Evolutionary conservation across 495 filamentous ascomycete genomes (phyloP).

Genomic region (Xylaria venustula): DNA sequence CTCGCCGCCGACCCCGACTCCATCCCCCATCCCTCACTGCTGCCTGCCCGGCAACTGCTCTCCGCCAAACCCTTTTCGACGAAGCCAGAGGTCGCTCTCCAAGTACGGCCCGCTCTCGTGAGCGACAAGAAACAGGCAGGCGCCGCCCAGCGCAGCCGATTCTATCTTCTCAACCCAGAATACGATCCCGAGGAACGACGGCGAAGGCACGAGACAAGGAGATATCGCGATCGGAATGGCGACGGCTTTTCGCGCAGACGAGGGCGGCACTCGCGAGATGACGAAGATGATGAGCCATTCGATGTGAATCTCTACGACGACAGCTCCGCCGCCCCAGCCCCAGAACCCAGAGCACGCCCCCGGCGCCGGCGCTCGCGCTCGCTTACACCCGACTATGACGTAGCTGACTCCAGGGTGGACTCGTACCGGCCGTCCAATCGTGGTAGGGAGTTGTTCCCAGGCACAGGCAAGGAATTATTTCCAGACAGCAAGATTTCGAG

Average conservation of each 20-base stretch:
- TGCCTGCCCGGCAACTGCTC: constrained; percentile 49
- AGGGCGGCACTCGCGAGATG: constrained; percentile 33
- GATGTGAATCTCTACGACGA: constrained; percentile 81
- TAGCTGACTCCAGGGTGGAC: constrained; percentile 25
- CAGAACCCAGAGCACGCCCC: constrained; percentile 24
- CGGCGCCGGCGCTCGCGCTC: constrained; percentile 37
- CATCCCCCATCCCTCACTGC: constrained; percentile 44
- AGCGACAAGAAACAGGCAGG: constrained; percentile 75
- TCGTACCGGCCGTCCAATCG: constrained; percentile 31
- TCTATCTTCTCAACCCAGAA: constrained; percentile 87
- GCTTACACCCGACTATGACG: constrained; percentile 31
- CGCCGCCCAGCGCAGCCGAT: constrained; percentile 77
- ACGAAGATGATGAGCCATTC: constrained; percentile 55
- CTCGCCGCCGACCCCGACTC: constrained; percentile 48
- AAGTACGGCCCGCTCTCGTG: constrained; percentile 70
- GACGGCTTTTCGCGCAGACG: constrained; percentile 58
- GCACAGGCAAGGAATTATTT: constrained; percentile 54
- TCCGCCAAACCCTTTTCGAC: constrained; percentile 61
- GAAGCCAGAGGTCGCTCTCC: constrained; percentile 67
- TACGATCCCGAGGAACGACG: constrained; percentile 78
- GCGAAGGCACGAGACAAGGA: constrained; percentile 46
- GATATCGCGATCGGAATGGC: constrained; percentile 58
- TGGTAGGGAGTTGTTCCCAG: constrained; percentile 56
- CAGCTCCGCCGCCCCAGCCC: constrained; percentile 28
- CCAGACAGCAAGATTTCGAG: constrained; percentile 32